Percentiles rank a stretch among this genome's conserved stretches.
These are phyloP conservation scores for Cordyceps cateniannulata DNA, from an alignment of 2,329 filamentous ascomycete genomes.

Conservation along the genomic window DNA sequence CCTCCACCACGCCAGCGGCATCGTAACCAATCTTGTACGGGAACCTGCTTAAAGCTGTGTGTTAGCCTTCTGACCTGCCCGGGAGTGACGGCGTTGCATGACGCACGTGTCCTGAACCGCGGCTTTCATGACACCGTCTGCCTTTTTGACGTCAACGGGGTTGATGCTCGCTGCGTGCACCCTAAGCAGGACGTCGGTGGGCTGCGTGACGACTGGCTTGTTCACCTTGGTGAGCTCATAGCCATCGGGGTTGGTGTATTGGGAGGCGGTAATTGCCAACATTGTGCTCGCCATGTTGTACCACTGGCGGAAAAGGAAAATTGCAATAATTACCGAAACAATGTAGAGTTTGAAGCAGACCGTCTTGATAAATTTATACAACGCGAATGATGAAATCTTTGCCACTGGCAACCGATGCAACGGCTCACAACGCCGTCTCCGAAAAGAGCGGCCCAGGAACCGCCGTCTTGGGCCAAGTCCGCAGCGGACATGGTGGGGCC, in stretches of 20 bases:
- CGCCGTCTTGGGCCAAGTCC: not conserved
- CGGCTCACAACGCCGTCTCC: not conserved
- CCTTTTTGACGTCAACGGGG: slow-evolving; percentile 37
- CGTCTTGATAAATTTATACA: not conserved
- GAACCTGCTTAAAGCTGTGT: slow-evolving; percentile 3
- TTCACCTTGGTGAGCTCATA: slow-evolving; percentile 17
- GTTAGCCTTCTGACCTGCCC: not conserved
- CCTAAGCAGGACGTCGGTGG: slow-evolving; percentile 27
- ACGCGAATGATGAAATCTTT: not conserved
- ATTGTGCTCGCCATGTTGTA: slow-evolving; percentile 11
- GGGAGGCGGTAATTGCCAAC: slow-evolving; percentile 16
- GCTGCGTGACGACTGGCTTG: slow-evolving; percentile 18
- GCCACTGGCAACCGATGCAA: not conserved
- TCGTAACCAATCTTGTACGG: slow-evolving; percentile 9
- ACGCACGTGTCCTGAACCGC: slow-evolving; percentile 26
- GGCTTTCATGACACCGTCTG: slow-evolving; percentile 28
- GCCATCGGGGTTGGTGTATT: slow-evolving; percentile 18
- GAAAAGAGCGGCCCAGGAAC: not conserved
- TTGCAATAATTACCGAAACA: not conserved
- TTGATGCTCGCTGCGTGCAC: slow-evolving; percentile 39
- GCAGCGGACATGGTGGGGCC: slow-evolving; percentile 1
- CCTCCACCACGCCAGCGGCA: slow-evolving; percentile 3
- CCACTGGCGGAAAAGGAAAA: no score
- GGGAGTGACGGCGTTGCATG: not conserved
- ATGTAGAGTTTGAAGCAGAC: not conserved